phyloP scores from a whole-genome alignment of 129 eudicot genomes.

The Dittrichia graveolens region DNA sequence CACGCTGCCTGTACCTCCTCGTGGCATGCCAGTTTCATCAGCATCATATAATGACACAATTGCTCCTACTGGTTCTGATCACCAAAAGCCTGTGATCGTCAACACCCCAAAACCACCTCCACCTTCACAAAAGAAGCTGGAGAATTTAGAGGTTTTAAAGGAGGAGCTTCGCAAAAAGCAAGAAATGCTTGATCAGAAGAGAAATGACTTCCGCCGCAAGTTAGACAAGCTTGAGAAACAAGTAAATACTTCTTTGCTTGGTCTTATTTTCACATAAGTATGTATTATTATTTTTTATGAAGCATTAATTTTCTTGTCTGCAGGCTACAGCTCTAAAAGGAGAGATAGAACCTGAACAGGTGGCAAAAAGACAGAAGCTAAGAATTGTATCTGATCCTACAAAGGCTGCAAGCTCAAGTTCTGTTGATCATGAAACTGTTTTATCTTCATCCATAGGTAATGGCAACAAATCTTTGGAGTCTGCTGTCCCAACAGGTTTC shows the following conservation, averaged over 20 bases:
- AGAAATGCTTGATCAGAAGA: slow-evolving; percentile 90
- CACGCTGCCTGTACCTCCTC: slow-evolving; percentile 39
- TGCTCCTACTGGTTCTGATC: slow-evolving; percentile 48
- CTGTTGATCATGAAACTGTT: slow-evolving; percentile 29
- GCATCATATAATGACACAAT: slow-evolving; percentile 40
- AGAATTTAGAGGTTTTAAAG: slow-evolving; percentile 84
- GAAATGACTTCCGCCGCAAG: slow-evolving; percentile 68
- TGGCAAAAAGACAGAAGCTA: slow-evolving; percentile 54
- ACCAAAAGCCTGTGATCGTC: slow-evolving; percentile 42
- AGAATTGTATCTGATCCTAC: slow-evolving; percentile 41
- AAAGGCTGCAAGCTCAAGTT: slow-evolving; percentile 39
- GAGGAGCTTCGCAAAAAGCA: slow-evolving; percentile 93
- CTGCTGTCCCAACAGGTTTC: slow-evolving; percentile 31
- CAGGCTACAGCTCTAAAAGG: slow-evolving; percentile 74
- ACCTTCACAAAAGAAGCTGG: slow-evolving; percentile 71
- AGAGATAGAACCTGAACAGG: slow-evolving; percentile 54
- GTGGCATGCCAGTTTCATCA: slow-evolving; percentile 38
- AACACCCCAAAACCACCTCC: slow-evolving; percentile 59
- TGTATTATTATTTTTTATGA: slow-evolving; percentile 2
- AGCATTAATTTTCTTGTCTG: slow-evolving; percentile 17
- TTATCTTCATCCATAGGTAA: slow-evolving; percentile 37
- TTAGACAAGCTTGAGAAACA: slow-evolving; percentile 79
- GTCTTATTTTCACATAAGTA: neutral
- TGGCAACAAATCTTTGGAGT: slow-evolving; percentile 37
- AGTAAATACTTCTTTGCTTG: slow-evolving; percentile 38